Evolutionary conservation across 139 green algal genomes (phyloP).

Genomic region (Haematococcus sp.): DNA sequence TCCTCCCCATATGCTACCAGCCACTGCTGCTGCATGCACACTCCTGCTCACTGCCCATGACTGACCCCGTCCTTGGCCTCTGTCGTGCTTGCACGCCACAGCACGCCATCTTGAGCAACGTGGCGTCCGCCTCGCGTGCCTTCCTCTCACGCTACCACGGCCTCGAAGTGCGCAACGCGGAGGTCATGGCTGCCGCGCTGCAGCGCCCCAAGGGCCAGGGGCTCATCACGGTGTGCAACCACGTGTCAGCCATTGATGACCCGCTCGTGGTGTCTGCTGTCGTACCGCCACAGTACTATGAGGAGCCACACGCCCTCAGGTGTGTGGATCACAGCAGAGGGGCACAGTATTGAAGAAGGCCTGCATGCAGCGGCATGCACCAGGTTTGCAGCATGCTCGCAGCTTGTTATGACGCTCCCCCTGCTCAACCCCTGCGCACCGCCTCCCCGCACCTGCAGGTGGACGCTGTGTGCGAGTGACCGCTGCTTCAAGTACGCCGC

Average conservation of each 20-base stretch:
- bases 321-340: slow-evolving; percentile 13
- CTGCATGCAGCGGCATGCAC: not conserved
- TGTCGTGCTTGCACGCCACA: slow-evolving; percentile 9
- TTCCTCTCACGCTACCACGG: slow-evolving; percentile 42
- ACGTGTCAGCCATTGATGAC: slow-evolving; percentile 86
- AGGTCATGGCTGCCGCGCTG: slow-evolving; percentile 56
- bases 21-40: too few relatives aligned
- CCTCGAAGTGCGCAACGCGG: slow-evolving; percentile 33
- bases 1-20: slow-evolving; percentile 24
- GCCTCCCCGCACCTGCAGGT: slow-evolving; percentile 43
- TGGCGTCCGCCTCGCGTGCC: slow-evolving; percentile 16
- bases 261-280: slow-evolving; percentile 74
- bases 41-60: too few relatives aligned
- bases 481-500: slow-evolving; percentile 79
- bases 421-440: too few relatives aligned
- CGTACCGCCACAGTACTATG: slow-evolving; percentile 54
- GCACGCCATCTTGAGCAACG: slow-evolving; percentile 26
- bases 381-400: not conserved
- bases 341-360: not conserved
- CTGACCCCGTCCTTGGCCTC: too few relatives aligned
- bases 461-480: slow-evolving; percentile 90
- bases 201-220: slow-evolving; percentile 38
- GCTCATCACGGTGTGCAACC: slow-evolving; percentile 87
- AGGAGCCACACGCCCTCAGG: slow-evolving; percentile 40
- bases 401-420: not conserved